A percentile compares a stretch with the other conserved stretches of the same genome.
phyloP scores from a whole-genome alignment of 2,329 filamentous ascomycete species.

The Fusarium protoensiforme region DNA sequence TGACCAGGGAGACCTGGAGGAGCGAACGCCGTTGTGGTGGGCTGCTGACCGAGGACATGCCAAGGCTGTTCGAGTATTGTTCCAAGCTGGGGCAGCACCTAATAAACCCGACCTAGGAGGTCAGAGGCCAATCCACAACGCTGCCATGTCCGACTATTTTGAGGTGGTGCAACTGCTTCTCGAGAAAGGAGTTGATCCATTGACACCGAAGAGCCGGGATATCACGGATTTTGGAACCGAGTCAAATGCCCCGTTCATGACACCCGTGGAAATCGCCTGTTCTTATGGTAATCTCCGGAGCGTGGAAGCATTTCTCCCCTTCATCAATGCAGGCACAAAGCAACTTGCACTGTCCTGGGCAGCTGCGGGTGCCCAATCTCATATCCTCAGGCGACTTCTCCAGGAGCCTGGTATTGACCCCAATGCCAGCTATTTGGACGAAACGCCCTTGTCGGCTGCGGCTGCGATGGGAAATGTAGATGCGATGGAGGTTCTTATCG shows the following conservation, averaged over 20 bases:
- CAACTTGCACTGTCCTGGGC: conserved; percentile 45
- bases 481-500: conserved; percentile 40
- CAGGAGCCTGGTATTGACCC: conserved; percentile 46
- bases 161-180: conserved; percentile 14
- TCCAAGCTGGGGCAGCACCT: conserved; percentile 41
- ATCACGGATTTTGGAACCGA: not conserved
- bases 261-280: conserved; percentile 41
- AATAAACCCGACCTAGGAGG: conserved; percentile 21
- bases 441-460: conserved; percentile 39
- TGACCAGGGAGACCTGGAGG: not conserved
- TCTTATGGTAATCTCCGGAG: conserved; percentile 39
- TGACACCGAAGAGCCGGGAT: conserved; percentile 39
- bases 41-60: conserved; percentile 40
- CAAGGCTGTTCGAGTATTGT: conserved; percentile 26
- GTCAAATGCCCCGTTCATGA: not conserved
- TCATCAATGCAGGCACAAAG: conserved; percentile 36
- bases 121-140: conserved; percentile 48
- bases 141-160: conserved; percentile 36
- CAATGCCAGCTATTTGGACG: conserved; percentile 36
- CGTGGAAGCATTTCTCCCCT: conserved; percentile 42
- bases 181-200: conserved; percentile 45
- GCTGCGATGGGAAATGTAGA: conserved; percentile 6
- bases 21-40: conserved; percentile 24
- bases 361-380: conserved; percentile 14
- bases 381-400: conserved; percentile 44